Evolutionary conservation across 768 basidiomycete genomes (phyloP), one percentile per base, ranked within the genome.

Genomic region (Tylopilus sp.): DNA sequence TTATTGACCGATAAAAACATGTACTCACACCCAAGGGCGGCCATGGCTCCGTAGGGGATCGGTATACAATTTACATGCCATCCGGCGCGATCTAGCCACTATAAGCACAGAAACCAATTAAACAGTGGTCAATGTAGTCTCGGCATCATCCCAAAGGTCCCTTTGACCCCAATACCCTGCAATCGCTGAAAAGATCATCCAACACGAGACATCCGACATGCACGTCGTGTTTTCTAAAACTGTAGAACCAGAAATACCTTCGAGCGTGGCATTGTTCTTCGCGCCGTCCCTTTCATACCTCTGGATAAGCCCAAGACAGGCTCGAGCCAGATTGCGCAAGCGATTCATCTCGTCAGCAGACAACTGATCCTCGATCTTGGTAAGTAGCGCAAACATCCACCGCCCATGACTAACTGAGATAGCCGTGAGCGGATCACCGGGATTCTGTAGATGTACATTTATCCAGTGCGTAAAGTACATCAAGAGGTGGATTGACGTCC

Each of bases 381-480:
- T 73, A 21, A 94, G 75, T 39, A 92, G 75, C 17, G 77, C 76
- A 66, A 92, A 88, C 39, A 93, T 83, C 91, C 91, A 93, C 28
- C 78, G 79, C 17, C 81, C 80, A 60, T 91, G 87, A 31, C 73
- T 69, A 57, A 79, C 77, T 12, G 78, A 78, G 18, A 80, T 76
- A 31, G 67, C 64, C 57, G 70, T 72, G 44, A 64, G 56, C 26
- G 71, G 59, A 50, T 74, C 69, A 6, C 66, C 68, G 4, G 56
- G 59, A 21, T 75, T 68, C 41, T 82, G 75, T 7, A 88, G 65
- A 53, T 86, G 76, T 13, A 77, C 51, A 56, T 84, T 83, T 56
- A 89, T 83, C 89, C 89, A 92, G 60, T 90, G 79, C 17, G 81
- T 76, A 65, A 91, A 91, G 65, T 90, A 91, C 86, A 88, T 89